Conservation (phyloP, 1,284 basidiomycete species). For the Megacollybia platyphylla region DNA sequence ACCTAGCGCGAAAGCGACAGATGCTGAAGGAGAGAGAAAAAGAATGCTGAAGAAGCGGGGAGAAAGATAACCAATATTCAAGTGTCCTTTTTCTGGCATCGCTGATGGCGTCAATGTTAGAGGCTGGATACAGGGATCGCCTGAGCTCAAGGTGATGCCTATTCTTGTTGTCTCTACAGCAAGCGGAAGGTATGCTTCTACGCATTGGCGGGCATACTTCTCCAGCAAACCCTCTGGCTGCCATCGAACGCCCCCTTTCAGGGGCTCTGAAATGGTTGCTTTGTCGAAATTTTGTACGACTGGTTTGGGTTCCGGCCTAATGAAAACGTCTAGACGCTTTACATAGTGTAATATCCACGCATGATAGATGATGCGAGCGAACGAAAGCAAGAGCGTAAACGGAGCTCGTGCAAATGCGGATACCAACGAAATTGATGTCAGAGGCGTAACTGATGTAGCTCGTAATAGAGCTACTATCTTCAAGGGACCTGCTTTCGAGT, state of each 20-base stretch:
- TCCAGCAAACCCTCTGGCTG: conserved; percentile 27
- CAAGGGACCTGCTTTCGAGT: conserved; percentile 18
- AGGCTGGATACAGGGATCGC: conserved; percentile 18
- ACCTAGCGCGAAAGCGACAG: conserved; percentile 26
- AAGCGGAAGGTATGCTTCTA: conserved; percentile 20
- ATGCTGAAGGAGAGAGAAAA: conserved; percentile 29
- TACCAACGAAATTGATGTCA: conserved; percentile 31
- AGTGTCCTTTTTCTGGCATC: conserved; percentile 5
- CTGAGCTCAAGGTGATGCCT: conserved; percentile 24
- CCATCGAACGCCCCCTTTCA: conserved; percentile 34
- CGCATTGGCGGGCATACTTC: conserved; percentile 19
- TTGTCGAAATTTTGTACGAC: conserved; percentile 14
- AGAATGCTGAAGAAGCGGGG: conserved; percentile 41
- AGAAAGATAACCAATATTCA: conserved; percentile 39
- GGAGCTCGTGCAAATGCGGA: conserved; percentile 33
- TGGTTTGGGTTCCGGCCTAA: conserved; percentile 44
- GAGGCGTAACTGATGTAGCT: conserved; percentile 21
- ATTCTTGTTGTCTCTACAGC: conserved; percentile 21
- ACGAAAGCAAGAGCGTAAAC: conserved; percentile 43
- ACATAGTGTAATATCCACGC: conserved; percentile 58
- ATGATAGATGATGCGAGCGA: conserved; percentile 53
- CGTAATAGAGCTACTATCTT: conserved; percentile 39
- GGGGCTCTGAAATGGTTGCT: conserved; percentile 6
- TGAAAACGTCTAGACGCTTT: conserved; percentile 48
- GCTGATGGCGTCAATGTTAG: conserved; percentile 10